A percentile compares a stretch with the other conserved stretches of the same genome.
These are phyloP conservation scores for Talaromyces sp. DNA, from an alignment of 2,329 filamentous ascomycete genomes.

Conservation along the genomic window DNA sequence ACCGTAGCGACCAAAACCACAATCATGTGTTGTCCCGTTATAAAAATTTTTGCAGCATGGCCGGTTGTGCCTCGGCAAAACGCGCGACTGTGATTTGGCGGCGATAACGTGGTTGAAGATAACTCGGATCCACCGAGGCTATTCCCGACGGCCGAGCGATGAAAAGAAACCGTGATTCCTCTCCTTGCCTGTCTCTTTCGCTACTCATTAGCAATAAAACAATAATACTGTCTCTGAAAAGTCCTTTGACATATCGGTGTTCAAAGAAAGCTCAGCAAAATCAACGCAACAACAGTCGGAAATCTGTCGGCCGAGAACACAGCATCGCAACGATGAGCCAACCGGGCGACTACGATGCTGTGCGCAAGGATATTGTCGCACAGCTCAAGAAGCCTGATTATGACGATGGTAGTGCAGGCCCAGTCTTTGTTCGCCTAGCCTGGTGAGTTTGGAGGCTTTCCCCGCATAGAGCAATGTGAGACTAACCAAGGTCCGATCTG, in stretches of 20 bases:
- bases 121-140: not conserved
- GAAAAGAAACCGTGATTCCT: not conserved
- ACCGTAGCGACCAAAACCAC: not conserved
- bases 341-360: slow-evolving; percentile 41
- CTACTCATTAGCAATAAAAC: not conserved
- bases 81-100: not conserved
- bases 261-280: not conserved
- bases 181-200: not conserved
- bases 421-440: slow-evolving; percentile 60
- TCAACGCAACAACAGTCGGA: not conserved
- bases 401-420: slow-evolving; percentile 61
- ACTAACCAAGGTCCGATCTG: slow-evolving; percentile 9
- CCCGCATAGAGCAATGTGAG: not conserved
- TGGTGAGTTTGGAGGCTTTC: slow-evolving; percentile 41
- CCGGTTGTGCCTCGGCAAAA: not conserved
- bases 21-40: not conserved
- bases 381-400: slow-evolving; percentile 58
- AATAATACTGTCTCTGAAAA: not conserved
- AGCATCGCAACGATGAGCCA: slow-evolving; percentile 18
- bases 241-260: not conserved
- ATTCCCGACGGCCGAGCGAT: not conserved
- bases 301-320: slow-evolving; percentile 1
- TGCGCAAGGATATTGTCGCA: slow-evolving; percentile 51
- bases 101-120: not conserved
- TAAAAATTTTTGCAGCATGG: not conserved